These are phyloP conservation scores for Cubamyces lactineus DNA, from an alignment of 768 basidiomycete species.

Conservation along the genomic window DNA sequence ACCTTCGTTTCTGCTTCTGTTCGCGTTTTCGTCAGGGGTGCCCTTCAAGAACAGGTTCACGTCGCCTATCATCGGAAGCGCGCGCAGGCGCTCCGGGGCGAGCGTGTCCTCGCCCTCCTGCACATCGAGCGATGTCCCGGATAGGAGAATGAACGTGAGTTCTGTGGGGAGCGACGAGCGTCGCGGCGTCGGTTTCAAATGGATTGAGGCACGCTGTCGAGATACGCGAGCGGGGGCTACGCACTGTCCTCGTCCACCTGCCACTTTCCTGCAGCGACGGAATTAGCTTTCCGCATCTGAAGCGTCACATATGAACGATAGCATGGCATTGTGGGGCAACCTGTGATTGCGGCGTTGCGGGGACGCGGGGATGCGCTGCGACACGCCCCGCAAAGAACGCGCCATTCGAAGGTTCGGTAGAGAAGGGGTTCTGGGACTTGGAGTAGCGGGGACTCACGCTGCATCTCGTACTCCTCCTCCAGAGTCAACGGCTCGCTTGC, in stretches of 20 bases:
- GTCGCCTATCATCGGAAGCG: conserved; percentile 82
- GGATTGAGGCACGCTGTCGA: conserved; percentile 3
- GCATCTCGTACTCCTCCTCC: conserved; percentile 89
- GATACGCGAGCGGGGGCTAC: conserved; percentile 27
- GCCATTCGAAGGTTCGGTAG: no score
- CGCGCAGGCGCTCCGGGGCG: conserved; percentile 34
- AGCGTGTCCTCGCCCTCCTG: conserved; percentile 9
- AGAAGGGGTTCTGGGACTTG: no score
- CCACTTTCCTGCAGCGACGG: conserved; percentile 68
- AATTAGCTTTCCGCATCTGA: conserved; percentile 5
- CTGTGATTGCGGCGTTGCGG: conserved; percentile 1
- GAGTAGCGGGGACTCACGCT: conserved; percentile 51
- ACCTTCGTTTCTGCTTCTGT: no score
- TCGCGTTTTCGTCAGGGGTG: conserved; percentile 25
- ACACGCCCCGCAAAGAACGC: no score
- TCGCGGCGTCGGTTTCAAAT: neutral
- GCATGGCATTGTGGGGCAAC: neutral
- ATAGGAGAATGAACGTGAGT: conserved; percentile 88
- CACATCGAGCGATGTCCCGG: conserved; percentile 35
- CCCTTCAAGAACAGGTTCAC: conserved; percentile 89
- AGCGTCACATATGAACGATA: neutral
- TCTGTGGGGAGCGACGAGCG: no score
- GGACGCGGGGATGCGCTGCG: neutral
- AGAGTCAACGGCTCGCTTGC: conserved; percentile 83
- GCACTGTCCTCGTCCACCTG: conserved; percentile 80